These are phyloP conservation scores for Malassezia yamatoensis DNA, from an alignment of 1,284 basidiomycete genomes.

Conservation along the genomic window DNA sequence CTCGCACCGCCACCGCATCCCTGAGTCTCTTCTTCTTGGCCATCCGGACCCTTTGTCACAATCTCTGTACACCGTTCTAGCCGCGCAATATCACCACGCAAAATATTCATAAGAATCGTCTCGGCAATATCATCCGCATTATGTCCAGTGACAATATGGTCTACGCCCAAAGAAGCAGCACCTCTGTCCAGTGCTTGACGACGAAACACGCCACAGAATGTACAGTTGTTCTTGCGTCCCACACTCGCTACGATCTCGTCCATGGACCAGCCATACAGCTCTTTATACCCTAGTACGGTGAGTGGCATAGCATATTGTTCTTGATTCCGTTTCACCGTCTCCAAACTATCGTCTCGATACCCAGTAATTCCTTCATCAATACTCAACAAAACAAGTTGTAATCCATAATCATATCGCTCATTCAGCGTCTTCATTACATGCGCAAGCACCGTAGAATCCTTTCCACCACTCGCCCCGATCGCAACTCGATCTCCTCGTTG, in stretches of 20 bases:
- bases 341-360: conserved; percentile 91
- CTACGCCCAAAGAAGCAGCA: conserved; percentile 74
- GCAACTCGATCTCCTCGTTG: conserved; percentile 84
- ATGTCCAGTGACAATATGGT: conserved; percentile 97
- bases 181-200: conserved; percentile 91
- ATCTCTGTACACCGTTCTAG: conserved; percentile 87
- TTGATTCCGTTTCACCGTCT: conserved; percentile 97
- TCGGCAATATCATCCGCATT: conserved; percentile 99
- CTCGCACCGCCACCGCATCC: conserved; percentile 23
- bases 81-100: conserved; percentile 91
- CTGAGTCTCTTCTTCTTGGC: conserved; percentile 47
- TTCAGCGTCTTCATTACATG: conserved; percentile 93
- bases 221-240: conserved; percentile 97
- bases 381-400: conserved; percentile 82
- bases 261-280: conserved; percentile 99
- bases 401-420: conserved; percentile 80
- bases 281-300: conserved; percentile 88
- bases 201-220: conserved; percentile 95
- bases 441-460: conserved; percentile 96
- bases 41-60: conserved; percentile 51
- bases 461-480: conserved; percentile 94
- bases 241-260: conserved; percentile 85
- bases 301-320: conserved; percentile 88
- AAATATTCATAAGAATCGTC: conserved; percentile 97
- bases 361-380: conserved; percentile 99